Percentiles rank a stretch among this genome's conserved stretches.
Evolutionary conservation across 106 monocot species (phyloP).

Genomic region (Alisma plantagoaquatica): DNA sequence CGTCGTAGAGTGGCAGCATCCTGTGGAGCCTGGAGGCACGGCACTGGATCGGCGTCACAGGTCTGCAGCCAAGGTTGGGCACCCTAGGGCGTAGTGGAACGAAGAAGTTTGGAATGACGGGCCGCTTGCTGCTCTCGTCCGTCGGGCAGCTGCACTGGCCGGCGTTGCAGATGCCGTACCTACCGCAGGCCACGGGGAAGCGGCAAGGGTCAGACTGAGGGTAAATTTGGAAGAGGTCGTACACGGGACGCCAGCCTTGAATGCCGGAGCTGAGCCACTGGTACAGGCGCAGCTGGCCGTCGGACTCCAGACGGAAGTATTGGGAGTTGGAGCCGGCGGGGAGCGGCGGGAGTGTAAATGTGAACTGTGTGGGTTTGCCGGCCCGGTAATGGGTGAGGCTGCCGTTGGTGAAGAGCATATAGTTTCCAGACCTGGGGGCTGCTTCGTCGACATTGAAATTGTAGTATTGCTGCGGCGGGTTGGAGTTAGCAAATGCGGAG

Average conservation of each 20-base stretch:
- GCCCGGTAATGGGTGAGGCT: background rate
- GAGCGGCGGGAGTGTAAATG: background rate
- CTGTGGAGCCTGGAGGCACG: background rate
- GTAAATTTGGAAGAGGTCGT: no score
- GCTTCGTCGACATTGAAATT: background rate
- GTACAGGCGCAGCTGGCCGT: constrained; percentile 38
- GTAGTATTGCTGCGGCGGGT: background rate
- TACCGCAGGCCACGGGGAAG: constrained; percentile 10
- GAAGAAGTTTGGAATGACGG: background rate
- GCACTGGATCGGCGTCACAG: constrained; percentile 8
- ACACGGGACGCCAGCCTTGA: background rate
- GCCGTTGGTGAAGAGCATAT: constrained; percentile 4
- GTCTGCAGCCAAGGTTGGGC: constrained; percentile 3
- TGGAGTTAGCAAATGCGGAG: background rate
- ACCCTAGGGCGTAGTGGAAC: background rate
- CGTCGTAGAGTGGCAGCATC: background rate
- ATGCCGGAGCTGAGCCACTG: constrained; percentile 19
- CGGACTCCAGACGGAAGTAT: constrained; percentile 35
- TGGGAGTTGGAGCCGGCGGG: constrained; percentile 21
- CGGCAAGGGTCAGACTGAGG: background rate
- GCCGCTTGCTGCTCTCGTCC: no score
- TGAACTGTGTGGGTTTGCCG: background rate
- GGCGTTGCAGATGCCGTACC: constrained; percentile 7
- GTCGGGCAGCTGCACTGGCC: constrained; percentile 2
- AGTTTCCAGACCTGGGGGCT: no score